phyloP scores from a whole-genome alignment of 352 stramenopile genomes.

The Globisporangium spinosum region DNA sequence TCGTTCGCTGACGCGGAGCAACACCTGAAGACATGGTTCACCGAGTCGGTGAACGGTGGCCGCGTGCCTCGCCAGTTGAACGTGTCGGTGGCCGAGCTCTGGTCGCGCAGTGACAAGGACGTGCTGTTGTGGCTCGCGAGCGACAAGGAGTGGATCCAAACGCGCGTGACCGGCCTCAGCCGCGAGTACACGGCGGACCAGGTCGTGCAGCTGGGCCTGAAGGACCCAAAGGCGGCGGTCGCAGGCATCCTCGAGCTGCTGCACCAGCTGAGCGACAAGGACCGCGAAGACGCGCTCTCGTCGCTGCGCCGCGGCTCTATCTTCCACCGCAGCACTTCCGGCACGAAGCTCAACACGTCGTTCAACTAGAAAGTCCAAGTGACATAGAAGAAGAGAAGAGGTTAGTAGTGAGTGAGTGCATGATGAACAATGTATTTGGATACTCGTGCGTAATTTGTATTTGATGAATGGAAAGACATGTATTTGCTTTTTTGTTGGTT shows the following conservation, averaged over 20 bases:
- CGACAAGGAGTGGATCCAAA: constrained; percentile 77
- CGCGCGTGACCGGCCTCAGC: constrained; percentile 47
- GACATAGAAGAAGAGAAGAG: constrained; percentile 7
- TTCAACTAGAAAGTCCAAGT: constrained; percentile 10
- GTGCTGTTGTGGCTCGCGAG: constrained; percentile 76
- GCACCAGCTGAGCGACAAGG: constrained; percentile 77
- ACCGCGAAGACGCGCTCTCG: constrained; percentile 79
- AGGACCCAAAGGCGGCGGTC: constrained; percentile 82
- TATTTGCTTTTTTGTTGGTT: constrained; percentile 7
- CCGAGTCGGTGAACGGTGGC: constrained; percentile 70
- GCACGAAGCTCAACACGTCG: constrained; percentile 34
- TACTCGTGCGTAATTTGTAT: background rate
- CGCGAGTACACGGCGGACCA: constrained; percentile 70
- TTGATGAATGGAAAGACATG: constrained; percentile 11
- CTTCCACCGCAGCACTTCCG: constrained; percentile 72
- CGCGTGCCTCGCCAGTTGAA: constrained; percentile 62
- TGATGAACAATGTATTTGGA: background rate
- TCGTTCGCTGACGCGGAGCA: constrained; percentile 56
- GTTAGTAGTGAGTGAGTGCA: background rate
- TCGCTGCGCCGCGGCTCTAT: constrained; percentile 81
- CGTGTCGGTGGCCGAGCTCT: constrained; percentile 63
- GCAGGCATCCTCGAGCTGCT: constrained; percentile 82
- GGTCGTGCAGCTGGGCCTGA: constrained; percentile 70
- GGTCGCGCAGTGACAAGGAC: constrained; percentile 67
- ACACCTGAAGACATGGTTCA: constrained; percentile 80